Evolutionary conservation across 768 basidiomycete genomes (phyloP).

Genomic region (Mycena crocata): DNA sequence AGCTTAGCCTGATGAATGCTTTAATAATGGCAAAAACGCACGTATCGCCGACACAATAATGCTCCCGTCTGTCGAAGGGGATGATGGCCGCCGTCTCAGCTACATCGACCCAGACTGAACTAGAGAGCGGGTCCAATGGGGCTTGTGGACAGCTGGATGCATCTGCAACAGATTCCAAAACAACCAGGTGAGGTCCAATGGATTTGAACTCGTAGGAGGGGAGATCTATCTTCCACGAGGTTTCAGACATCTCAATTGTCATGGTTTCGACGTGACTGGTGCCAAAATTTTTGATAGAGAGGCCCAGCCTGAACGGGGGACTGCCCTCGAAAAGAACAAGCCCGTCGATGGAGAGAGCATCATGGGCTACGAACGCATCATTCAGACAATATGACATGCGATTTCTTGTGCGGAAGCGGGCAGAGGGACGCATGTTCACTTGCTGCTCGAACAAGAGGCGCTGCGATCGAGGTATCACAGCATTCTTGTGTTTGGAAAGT

Average conservation of each 20-base stretch:
- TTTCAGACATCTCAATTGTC: constrained; percentile 60
- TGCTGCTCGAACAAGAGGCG: constrained; percentile 88
- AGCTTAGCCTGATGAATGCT: no score
- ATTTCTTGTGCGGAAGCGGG: constrained; percentile 75
- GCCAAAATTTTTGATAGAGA: constrained; percentile 83
- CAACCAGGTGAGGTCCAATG: constrained; percentile 84
- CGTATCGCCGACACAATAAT: constrained; percentile 96
- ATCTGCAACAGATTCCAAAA: constrained; percentile 83
- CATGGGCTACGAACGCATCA: constrained; percentile 70
- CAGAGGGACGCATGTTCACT: constrained; percentile 83
- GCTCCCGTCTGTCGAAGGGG: constrained; percentile 79
- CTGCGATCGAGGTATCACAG: constrained; percentile 73
- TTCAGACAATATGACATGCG: constrained; percentile 81
- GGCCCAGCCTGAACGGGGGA: constrained; percentile 84
- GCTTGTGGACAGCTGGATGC: constrained; percentile 85
- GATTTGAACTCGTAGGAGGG: constrained; percentile 80
- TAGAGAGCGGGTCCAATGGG: constrained; percentile 66
- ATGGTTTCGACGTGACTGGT: constrained; percentile 72
- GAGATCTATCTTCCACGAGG: constrained; percentile 77
- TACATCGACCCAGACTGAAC: constrained; percentile 89
- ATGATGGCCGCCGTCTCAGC: constrained; percentile 95
- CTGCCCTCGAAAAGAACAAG: constrained; percentile 80
- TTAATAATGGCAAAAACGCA: no score
- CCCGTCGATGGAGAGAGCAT: constrained; percentile 65
- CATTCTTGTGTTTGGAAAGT: constrained; percentile 71